phyloP scores from a whole-genome alignment of 1,284 basidiomycete genomes.

The Puccinia brachypodii region DNA sequence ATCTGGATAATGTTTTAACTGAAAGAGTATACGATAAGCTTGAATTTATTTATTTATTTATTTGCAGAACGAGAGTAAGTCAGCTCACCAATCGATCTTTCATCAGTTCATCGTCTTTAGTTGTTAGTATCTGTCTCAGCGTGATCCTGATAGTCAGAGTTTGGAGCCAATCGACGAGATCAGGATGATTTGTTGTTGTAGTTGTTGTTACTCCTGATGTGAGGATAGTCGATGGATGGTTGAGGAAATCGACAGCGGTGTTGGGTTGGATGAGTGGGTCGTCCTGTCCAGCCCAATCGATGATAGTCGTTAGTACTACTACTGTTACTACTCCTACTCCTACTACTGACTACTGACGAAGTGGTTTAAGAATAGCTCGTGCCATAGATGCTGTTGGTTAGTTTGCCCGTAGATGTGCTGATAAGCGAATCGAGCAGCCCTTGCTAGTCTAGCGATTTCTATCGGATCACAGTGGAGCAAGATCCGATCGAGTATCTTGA shows the following conservation, averaged over 20 bases:
- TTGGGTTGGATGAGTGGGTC: neutral
- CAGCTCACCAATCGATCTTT: neutral
- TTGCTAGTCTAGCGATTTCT: neutral
- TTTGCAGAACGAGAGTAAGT: neutral
- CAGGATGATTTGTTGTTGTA: neutral
- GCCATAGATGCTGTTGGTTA: conserved; percentile 11
- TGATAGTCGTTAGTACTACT: too few relatives aligned
- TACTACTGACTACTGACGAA: too few relatives aligned
- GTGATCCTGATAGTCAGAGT: conserved; percentile 2
- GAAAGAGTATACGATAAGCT: neutral
- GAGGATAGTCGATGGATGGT: neutral
- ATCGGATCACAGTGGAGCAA: neutral
- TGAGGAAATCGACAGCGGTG: neutral
- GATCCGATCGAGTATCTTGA: neutral
- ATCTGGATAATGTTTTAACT: conserved; percentile 38
- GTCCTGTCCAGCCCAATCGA: too few relatives aligned
- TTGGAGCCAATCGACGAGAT: conserved; percentile 4
- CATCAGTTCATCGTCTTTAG: neutral
- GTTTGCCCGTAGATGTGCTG: neutral
- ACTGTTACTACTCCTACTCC: too few relatives aligned
- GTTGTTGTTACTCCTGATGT: neutral
- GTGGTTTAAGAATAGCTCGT: neutral
- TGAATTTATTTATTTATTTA: too few relatives aligned
- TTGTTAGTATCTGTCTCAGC: conserved; percentile 9
- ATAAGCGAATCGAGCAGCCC: neutral